phyloP scores from a whole-genome alignment of 805 yeast species.

The Metschnikowia hibisci region DNA sequence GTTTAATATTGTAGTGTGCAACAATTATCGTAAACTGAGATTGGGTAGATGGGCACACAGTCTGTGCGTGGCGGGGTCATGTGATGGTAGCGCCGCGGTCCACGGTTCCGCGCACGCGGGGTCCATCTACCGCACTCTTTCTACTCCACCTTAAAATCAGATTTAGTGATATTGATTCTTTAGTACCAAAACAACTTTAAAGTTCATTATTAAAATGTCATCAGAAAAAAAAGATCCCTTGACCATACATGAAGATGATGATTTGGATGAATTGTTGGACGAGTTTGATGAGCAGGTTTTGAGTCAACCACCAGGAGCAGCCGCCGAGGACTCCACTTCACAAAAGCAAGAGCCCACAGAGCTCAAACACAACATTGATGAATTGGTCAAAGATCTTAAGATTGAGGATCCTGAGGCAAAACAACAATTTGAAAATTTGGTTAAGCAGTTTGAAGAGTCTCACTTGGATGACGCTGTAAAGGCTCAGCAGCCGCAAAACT shows the following conservation, averaged over 20 bases:
- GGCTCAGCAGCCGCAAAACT: constrained; percentile 37
- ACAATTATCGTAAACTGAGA: no score
- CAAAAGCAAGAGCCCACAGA: constrained; percentile 31
- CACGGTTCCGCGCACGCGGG: no score
- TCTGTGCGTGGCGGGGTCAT: no score
- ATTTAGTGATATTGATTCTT: no score
- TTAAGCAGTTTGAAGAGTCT: constrained; percentile 37
- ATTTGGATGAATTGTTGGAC: constrained; percentile 78
- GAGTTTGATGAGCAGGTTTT: constrained; percentile 75
- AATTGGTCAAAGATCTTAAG: constrained; percentile 44
- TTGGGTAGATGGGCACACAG: no score
- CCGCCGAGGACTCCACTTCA: constrained; percentile 13
- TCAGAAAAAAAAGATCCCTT: not conserved
- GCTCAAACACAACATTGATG: constrained; percentile 33
- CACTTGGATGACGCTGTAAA: constrained; percentile 31
- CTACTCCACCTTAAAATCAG: no score
- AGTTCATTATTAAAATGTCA: not conserved
- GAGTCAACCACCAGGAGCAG: constrained; percentile 57
- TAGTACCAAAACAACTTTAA: no score
- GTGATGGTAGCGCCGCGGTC: no score
- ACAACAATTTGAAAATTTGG: constrained; percentile 47
- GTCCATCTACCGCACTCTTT: no score
- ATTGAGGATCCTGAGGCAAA: constrained; percentile 52
- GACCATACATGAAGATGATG: constrained; percentile 46
- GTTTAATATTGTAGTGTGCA: no score